phyloP scores from a whole-genome alignment of 805 yeast genomes.

The Naumovozyma castellii region DNA sequence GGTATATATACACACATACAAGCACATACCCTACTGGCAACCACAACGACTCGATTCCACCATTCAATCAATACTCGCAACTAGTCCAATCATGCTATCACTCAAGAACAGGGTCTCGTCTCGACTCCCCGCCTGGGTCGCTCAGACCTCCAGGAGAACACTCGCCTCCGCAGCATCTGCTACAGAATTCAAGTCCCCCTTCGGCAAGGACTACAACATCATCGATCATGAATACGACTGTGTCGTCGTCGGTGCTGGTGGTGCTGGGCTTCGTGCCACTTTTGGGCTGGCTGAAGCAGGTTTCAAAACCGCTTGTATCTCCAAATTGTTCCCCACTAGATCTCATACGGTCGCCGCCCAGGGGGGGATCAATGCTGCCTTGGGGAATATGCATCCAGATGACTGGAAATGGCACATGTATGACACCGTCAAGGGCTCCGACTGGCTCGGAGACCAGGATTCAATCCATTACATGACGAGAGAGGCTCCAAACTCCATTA shows the following conservation, averaged over 20 bases:
- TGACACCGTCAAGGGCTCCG: conserved; percentile 98
- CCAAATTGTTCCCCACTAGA: conserved; percentile 95
- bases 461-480: conserved; percentile 98
- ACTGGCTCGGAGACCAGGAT: conserved; percentile 99
- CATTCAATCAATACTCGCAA: too few relatives aligned
- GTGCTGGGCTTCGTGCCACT: conserved; percentile 98
- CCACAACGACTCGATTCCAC: too few relatives aligned
- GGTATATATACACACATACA: too few relatives aligned
- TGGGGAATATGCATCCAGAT: conserved; percentile 96
- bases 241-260: conserved; percentile 97
- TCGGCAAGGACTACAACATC: conserved; percentile 71
- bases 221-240: conserved; percentile 98
- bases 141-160: neutral
- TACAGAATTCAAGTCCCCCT: conserved; percentile 21
- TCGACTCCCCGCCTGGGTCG: neutral
- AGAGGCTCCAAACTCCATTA: conserved; percentile 92
- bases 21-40: too few relatives aligned
- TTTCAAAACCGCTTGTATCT: conserved; percentile 92
- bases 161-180: neutral
- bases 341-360: conserved; percentile 99
- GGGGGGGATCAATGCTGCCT: conserved; percentile 98
- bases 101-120: neutral
- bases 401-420: conserved; percentile 99
- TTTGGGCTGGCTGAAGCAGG: conserved; percentile 97
- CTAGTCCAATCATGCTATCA: neutral